A percentile compares a stretch with the other conserved stretches of the same genome.
Evolutionary conservation across 2,329 filamentous ascomycete species (phyloP).

Genomic region (Fusarium tuaranense): DNA sequence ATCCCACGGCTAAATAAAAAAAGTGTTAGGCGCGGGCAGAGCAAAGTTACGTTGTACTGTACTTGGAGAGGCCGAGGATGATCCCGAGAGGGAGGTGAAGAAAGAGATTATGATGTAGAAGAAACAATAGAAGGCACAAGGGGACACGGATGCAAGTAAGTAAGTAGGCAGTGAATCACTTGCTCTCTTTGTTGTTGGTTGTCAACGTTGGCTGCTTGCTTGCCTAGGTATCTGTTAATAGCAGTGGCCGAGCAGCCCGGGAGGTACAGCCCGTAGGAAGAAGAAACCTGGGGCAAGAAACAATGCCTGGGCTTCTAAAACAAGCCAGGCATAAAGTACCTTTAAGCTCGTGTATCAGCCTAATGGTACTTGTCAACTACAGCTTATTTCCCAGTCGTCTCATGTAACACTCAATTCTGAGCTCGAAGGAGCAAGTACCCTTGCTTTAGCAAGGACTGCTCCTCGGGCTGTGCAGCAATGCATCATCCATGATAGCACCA

Average conservation of each 20-base stretch:
- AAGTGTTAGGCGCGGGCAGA: slow-evolving; percentile 21
- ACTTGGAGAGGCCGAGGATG: slow-evolving; percentile 29
- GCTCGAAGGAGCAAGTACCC: not conserved
- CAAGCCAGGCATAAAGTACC: slow-evolving; percentile 17
- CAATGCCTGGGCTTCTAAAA: slow-evolving; percentile 27
- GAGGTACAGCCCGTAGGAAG: slow-evolving; percentile 4
- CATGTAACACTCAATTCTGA: slow-evolving; percentile 6
- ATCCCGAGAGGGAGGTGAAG: slow-evolving; percentile 11
- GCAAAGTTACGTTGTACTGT: slow-evolving; percentile 18
- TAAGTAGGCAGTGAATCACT: slow-evolving; percentile 17
- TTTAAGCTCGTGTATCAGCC: slow-evolving; percentile 23
- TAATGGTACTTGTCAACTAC: slow-evolving; percentile 19
- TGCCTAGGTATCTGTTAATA: not conserved
- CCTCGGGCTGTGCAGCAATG: slow-evolving; percentile 24
- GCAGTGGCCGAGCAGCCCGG: slow-evolving; percentile 25
- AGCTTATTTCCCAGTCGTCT: slow-evolving; percentile 11
- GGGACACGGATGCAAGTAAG: not conserved
- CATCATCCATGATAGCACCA: slow-evolving; percentile 29
- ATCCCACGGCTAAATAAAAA: slow-evolving; percentile 34
- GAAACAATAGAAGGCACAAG: not conserved
- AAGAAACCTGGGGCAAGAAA: slow-evolving; percentile 35
- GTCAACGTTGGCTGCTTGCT: slow-evolving; percentile 6
- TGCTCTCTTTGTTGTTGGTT: slow-evolving; percentile 20
- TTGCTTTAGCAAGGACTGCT: slow-evolving; percentile 5
- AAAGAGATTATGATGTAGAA: slow-evolving; percentile 1